Evolutionary conservation across 306 rosid genomes (phyloP).

Genomic region (Abrus pulchellus): DNA sequence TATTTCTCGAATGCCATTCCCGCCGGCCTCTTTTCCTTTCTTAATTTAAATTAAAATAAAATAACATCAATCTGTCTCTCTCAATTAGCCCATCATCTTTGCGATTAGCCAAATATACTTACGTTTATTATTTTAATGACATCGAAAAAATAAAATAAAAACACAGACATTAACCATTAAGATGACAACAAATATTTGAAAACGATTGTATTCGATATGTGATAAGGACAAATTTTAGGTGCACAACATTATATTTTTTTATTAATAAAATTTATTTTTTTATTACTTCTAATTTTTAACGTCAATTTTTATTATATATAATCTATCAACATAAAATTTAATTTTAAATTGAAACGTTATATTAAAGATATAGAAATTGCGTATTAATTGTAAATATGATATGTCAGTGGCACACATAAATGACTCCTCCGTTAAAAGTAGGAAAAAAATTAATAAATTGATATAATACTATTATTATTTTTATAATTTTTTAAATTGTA

Average conservation of each 20-base stretch:
- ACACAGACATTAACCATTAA: not conserved
- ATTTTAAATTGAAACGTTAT: no score
- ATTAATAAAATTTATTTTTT: no score
- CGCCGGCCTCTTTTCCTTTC: slow-evolving; percentile 51
- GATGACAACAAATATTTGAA: not conserved
- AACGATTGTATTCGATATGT: not conserved
- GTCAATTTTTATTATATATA: not conserved
- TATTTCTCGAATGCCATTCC: slow-evolving; percentile 48
- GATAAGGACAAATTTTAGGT: not conserved
- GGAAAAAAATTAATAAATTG: no score
- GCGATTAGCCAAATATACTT: not conserved
- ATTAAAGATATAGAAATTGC: no score
- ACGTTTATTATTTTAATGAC: not conserved
- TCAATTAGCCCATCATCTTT: not conserved
- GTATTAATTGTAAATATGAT: no score
- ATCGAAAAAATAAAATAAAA: not conserved
- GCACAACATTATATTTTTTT: not conserved
- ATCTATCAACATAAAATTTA: no score
- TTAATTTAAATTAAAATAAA: slow-evolving; percentile 11
- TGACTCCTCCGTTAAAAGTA: no score
- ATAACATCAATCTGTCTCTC: not conserved
- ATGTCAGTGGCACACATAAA: no score
- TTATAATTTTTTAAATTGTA: no score
- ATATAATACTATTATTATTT: no score
- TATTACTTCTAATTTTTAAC: not conserved